Base-by-base conservation (phyloP, 768 basidiomycete genomes). In the Fomitopsis pulvina region DNA sequence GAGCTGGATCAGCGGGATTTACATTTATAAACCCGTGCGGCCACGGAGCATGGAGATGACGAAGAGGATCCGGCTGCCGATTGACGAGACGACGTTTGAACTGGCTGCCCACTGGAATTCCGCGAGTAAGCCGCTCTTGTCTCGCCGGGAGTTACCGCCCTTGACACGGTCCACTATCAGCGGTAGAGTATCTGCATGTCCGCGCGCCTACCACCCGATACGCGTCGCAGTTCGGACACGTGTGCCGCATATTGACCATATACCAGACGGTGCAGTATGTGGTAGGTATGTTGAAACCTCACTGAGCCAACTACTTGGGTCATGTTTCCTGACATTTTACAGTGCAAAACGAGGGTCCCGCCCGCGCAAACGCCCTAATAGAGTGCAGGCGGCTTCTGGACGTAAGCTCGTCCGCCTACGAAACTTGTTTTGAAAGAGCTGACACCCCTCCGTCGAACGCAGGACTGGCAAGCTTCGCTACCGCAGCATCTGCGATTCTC, bases 61-160 rank as follows among this genome's bases (percentile, higher is more conserved):
- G 68, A 68, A 39, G 64, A 68, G 37, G 77, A 73, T 89, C 38
- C 78, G 83, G 43, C 70, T 91, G 29, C 88, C 88, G n/a, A 79
- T 81, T 7, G 87, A 90, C 60, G 88, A 91, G 65, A 81, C 85
- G 8, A 83, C 78, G 62, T 91, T 90, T 58, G 87, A 91, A 63
- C 68, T 91, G 16, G 57, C 61, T 21, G 52, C 54, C 41, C 41
- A 55, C 21, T 51, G 54, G n/a, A 45, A 45, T n/a, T 48, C 57
- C 11, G 52, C 57, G 12, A 54, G 57, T 58, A 34, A 55, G 54
- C 51, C 25, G 26, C 12, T 11, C 26, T 10, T 38, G n/a, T 45
- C 14, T 27, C n/a, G 22, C 20, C 16, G 24, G 24, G 41, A 6
- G 41, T 4, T n/a, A 26, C 8, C 20, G 25, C 6, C 6, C 20